A percentile compares a stretch with the other conserved stretches of the same genome.
These are phyloP conservation scores for Colletotrichum falcatum DNA, from an alignment of 2,329 filamentous ascomycete species.

Conservation along the genomic window DNA sequence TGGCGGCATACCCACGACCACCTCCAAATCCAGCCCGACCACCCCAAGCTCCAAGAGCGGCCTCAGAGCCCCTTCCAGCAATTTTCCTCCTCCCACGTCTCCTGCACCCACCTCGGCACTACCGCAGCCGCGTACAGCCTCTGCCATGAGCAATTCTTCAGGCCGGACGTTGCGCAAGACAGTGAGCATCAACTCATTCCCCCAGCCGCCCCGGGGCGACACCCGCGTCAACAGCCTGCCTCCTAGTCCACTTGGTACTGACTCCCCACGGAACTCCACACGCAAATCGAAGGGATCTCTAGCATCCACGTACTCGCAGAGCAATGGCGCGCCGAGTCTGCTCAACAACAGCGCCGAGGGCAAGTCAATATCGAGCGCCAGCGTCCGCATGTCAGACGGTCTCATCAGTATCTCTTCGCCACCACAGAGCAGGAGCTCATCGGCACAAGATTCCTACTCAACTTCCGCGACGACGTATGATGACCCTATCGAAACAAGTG, in stretches of 20 bases:
- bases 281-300: constrained; percentile 69
- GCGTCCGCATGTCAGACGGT: constrained; percentile 77
- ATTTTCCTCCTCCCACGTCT: constrained; percentile 63
- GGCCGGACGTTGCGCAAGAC: constrained; percentile 84
- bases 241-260: constrained; percentile 69
- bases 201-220: constrained; percentile 82
- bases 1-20: constrained; percentile 57
- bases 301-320: constrained; percentile 59
- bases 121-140: constrained; percentile 66
- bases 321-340: constrained; percentile 74
- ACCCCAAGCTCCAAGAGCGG: constrained; percentile 67
- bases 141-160: constrained; percentile 64
- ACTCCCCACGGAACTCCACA: constrained; percentile 55
- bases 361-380: constrained; percentile 74
- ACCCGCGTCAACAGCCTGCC: constrained; percentile 71
- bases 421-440: constrained; percentile 90
- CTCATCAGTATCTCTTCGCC: constrained; percentile 84
- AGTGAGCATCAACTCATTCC: constrained; percentile 94
- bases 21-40: constrained; percentile 58
- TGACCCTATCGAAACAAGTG: constrained; percentile 72
- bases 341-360: constrained; percentile 84
- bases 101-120: constrained; percentile 66
- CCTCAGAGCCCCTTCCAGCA: constrained; percentile 70
- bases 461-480: constrained; percentile 92
- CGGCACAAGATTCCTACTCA: constrained; percentile 91